Evolutionary conservation across 2,329 filamentous ascomycete species (phyloP).

Genomic region (Sphaerostilbella broomeana): DNA sequence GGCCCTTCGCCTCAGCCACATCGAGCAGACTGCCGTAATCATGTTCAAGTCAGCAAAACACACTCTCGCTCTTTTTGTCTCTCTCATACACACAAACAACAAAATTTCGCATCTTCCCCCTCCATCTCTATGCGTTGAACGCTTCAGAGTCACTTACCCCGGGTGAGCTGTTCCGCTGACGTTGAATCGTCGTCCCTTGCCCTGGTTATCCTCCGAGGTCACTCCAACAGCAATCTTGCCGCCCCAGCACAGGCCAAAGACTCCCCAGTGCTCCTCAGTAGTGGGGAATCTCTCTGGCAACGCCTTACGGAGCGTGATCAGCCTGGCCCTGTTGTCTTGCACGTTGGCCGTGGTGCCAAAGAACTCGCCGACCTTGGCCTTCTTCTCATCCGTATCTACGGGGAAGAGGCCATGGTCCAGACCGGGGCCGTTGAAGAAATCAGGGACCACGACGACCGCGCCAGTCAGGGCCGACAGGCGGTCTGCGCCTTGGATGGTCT

Average conservation of each 20-base stretch:
- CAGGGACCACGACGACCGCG: constrained; percentile 35
- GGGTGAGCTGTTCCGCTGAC: constrained; percentile 28
- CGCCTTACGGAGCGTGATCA: constrained; percentile 27
- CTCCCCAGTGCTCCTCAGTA: constrained; percentile 35
- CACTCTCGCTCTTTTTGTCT: too few relatives aligned
- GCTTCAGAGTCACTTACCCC: constrained; percentile 22
- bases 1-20: constrained; percentile 34
- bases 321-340: constrained; percentile 20
- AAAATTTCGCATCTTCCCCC: too few relatives aligned
- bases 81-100: too few relatives aligned
- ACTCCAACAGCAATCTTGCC: constrained; percentile 37
- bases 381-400: constrained; percentile 38
- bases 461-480: constrained; percentile 31
- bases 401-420: constrained; percentile 31
- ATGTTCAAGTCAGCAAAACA: background rate
- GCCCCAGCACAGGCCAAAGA: constrained; percentile 46
- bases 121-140: too few relatives aligned
- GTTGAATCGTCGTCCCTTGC: constrained; percentile 29
- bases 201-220: constrained; percentile 30
- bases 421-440: constrained; percentile 32
- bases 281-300: constrained; percentile 27
- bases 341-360: constrained; percentile 25
- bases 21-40: constrained; percentile 26
- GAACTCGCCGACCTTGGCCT: constrained; percentile 27
- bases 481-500: constrained; percentile 44